Base-by-base conservation (phyloP, 2,329 filamentous ascomycete genomes). In the Fusarium sulawesiense region DNA sequence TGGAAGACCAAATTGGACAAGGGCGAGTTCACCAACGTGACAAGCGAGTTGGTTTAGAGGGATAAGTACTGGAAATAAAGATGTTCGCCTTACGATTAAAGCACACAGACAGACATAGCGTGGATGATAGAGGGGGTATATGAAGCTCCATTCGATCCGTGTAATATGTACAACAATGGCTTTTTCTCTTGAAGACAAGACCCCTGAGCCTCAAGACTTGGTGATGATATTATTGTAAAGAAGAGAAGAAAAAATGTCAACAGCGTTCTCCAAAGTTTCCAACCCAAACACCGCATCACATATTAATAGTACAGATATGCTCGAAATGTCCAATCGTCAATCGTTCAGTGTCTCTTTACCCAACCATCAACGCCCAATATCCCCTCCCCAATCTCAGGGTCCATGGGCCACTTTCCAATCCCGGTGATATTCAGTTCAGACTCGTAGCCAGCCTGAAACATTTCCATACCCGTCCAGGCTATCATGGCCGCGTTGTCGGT, bases 1-100 rank as follows among this genome's bases (percentile, higher is more conserved):
- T 99, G 96, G 96, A 92, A 97, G 87, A 98, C 94, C 51, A 99
- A 99, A 90, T 84, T 99, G 78, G 92, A 97, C 81, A 97, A 97
- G 89, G 94, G 94, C 81, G 96, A 99, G 86, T 99, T 99, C 82
- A 95, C 92, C 71, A 98, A 98, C 80, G 94, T 98, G 56, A 97
- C 93, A 62, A 93, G 92, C 76, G 84, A 90, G 77, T 80, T 97
- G 78, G 87, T 87, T n/a, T 89, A 75, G 44, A 62, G 42, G 34
- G 21, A 27, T 32, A 9, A 40, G 58, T 20, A 44, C 63, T 69
- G 27, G 51, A 32, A 60, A 56, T 42, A 42, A 37, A 62, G 58
- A 58, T 14, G n/a, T 46, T 40, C 32, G 45, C 18, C 30, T 16
- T 27, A 32, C 21, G 47, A 47, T 61, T 41, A 37, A 69, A 57